Percentiles rank a stretch among this genome's conserved stretches.
These are phyloP conservation scores for Daldinia sp. DNA, from an alignment of 2,329 filamentous ascomycete species.

Conservation along the genomic window DNA sequence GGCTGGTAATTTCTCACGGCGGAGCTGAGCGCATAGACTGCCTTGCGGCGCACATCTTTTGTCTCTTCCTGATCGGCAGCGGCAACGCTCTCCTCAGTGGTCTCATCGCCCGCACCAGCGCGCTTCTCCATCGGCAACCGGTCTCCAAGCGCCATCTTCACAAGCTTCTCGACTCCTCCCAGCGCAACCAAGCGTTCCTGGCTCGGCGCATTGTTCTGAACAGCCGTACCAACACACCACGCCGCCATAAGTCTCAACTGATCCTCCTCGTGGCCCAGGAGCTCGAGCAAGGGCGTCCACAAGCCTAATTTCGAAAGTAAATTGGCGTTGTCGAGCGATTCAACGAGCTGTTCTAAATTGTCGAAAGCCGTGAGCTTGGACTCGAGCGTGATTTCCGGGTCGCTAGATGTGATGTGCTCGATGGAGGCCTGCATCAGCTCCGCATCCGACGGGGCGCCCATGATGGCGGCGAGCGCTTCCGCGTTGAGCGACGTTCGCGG, in stretches of 20 bases:
- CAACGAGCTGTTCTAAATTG: conserved; percentile 93
- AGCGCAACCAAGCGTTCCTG: conserved; percentile 74
- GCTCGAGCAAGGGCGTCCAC: conserved; percentile 80
- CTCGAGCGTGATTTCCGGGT: conserved; percentile 71
- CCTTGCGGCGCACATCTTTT: conserved; percentile 79
- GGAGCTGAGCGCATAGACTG: conserved; percentile 86
- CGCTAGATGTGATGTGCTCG: conserved; percentile 71
- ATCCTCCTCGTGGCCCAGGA: conserved; percentile 71
- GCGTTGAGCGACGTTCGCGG: conserved; percentile 62
- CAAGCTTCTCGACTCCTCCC: conserved; percentile 75
- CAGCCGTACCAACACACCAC: conserved; percentile 94
- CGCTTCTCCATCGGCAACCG: conserved; percentile 31
- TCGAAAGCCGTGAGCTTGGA: conserved; percentile 87
- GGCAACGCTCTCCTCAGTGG: conserved; percentile 14
- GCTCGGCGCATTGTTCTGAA: conserved; percentile 90
- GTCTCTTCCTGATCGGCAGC: conserved; percentile 58
- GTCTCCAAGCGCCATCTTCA: conserved; percentile 61
- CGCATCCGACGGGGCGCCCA: conserved; percentile 88
- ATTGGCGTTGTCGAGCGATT: conserved; percentile 96
- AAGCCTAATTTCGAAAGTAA: conserved; percentile 81
- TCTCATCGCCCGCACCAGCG: conserved; percentile 17
- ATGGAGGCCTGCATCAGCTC: conserved; percentile 91
- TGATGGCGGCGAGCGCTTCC: conserved; percentile 74
- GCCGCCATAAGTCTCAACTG: conserved; percentile 85
- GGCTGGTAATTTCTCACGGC: conserved; percentile 90